Base-by-base conservation (phyloP, 1,139 yeast species). In the Casaregolazyma lundiana region DNA sequence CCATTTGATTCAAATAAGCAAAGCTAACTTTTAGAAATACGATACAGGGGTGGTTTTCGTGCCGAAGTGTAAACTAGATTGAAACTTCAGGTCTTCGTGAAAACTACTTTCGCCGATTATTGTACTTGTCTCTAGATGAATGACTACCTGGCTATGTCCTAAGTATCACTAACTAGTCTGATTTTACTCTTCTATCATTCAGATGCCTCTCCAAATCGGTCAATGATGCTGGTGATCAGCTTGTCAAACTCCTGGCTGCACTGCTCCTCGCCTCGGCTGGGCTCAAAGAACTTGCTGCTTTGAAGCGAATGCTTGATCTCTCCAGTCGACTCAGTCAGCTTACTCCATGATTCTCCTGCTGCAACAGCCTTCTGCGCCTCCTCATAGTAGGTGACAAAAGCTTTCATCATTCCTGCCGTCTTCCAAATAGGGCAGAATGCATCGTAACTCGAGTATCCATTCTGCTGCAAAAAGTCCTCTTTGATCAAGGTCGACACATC, bases 351-450 rank as follows among this genome's bases (percentile, higher is more conserved):
- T 35, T 95, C 95, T 63, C 98, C 97, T 62, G 85, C 82, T 42
- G 96, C 77, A 55, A 90, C 84, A 13, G 97, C 96, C 75, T 88
- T 90, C 73, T 90, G 97, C 30, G 99, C 97, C 73, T 92, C 97
- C 58, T 92, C 97, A 64, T 86, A 81, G 71, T 92, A 92, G 38
- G 89, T 71, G 53, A 89, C 81, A 62, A 92, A 92, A 18, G 92
- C 84, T 70, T 86, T 88, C 97, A 92, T 89, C 98, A 92, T 92
- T 67, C 88, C 95, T 61, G 80, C 84, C 49, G 99, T 92, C 77
- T 92, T 92, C 98, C 98, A 92, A 64, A 92, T 86, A 59, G 99
- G 99, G 73, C 99, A 92, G 84, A 89, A 92, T 44, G 95, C 96
- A 72, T 92, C 99, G 67, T 94, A 92, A 45, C 95, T 75, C 38